Evolutionary conservation across 345 rosid species (phyloP).

Genomic region (Gossypium australe): DNA sequence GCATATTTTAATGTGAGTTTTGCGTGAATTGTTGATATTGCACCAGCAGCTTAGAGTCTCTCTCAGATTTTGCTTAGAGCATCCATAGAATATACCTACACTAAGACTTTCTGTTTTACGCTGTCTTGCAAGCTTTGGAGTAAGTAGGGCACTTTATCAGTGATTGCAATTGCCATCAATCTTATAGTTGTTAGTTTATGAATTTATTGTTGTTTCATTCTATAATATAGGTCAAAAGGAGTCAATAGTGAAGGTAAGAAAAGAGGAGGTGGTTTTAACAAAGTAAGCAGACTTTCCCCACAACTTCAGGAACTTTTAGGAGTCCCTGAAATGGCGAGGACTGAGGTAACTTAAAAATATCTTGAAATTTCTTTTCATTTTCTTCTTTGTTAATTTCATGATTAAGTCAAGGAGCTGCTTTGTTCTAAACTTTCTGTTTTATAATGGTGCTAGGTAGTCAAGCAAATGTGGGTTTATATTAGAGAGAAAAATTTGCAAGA

Average conservation of each 20-base stretch:
- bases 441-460: constrained; percentile 47
- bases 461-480: constrained; percentile 49
- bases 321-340: constrained; percentile 6
- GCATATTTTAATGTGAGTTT: background rate
- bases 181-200: constrained; percentile 2
- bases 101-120: background rate
- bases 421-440: constrained; percentile 9
- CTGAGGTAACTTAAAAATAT: background rate
- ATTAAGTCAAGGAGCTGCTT: background rate
- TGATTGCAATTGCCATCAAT: background rate
- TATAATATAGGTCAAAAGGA: constrained; percentile 27
- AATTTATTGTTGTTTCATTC: constrained; percentile 13
- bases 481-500: constrained; percentile 53
- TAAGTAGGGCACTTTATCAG: background rate
- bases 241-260: constrained; percentile 27
- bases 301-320: constrained; percentile 26
- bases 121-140: constrained; percentile 8
- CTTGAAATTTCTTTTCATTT: background rate
- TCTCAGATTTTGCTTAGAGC: background rate
- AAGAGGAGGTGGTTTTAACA: constrained; percentile 46
- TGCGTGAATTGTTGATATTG: background rate
- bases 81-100: background rate
- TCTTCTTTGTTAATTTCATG: constrained; percentile 5
- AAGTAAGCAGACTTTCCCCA: constrained; percentile 40
- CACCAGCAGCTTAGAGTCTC: background rate